phyloP scores from a whole-genome alignment of 73 alveolate species.

The Symbiodinium pilosum region DNA sequence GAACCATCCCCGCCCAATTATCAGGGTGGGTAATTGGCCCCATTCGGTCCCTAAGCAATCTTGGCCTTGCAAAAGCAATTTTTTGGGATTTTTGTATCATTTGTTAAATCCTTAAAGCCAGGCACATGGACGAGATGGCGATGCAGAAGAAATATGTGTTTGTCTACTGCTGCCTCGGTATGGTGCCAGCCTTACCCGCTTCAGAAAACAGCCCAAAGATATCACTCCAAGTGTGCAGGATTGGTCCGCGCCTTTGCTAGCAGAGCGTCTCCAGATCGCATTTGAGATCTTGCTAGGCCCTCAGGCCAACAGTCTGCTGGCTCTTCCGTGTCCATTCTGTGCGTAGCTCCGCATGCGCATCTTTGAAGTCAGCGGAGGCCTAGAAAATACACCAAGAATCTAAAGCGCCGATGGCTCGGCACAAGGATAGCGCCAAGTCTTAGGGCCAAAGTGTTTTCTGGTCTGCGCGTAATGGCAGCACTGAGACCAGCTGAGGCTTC shows the following conservation, averaged over 20 bases:
- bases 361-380: conserved; percentile 19
- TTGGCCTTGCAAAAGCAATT: too few relatives aligned
- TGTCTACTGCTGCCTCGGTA: conserved; percentile 90
- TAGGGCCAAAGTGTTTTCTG: not conserved
- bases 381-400: conserved; percentile 70
- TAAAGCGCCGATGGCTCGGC: too few relatives aligned
- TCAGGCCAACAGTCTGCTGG: not conserved
- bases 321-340: not conserved
- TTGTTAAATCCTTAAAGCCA: not conserved
- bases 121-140: conserved; percentile 82
- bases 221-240: not conserved
- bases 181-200: not conserved
- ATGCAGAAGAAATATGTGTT: conserved; percentile 78
- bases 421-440: too few relatives aligned
- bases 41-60: too few relatives aligned
- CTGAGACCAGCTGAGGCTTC: conserved; percentile 18
- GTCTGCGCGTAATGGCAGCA: not conserved
- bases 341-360: too few relatives aligned
- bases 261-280: conserved; percentile 60
- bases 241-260: conserved; percentile 56
- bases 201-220: not conserved
- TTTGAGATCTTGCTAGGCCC: conserved; percentile 47
- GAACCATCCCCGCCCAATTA: too few relatives aligned
- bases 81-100: too few relatives aligned
- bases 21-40: too few relatives aligned